phyloP scores from a whole-genome alignment of 768 basidiomycete species.

The Mycena vulgaris region DNA sequence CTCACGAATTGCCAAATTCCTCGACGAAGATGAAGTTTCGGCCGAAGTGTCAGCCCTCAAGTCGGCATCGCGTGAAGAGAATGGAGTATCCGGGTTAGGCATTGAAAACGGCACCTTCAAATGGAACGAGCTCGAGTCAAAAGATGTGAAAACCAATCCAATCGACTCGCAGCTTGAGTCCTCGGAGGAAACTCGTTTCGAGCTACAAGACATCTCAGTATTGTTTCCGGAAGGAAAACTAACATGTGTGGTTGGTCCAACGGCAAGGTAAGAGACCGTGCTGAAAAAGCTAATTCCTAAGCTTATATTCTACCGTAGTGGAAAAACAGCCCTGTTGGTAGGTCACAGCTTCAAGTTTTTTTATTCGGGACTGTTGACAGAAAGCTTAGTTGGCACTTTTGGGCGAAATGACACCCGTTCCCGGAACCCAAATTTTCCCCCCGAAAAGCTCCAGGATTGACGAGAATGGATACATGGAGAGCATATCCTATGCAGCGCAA shows the following conservation, averaged over 20 bases:
- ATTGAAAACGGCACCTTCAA: conserved; percentile 72
- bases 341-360: conserved; percentile 35
- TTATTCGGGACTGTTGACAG: background rate
- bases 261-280: conserved; percentile 69
- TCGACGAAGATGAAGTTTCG: conserved; percentile 79
- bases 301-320: conserved; percentile 53
- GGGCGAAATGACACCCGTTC: conserved; percentile 76
- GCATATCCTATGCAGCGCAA: conserved; percentile 82
- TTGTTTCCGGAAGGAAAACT: conserved; percentile 81
- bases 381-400: conserved; percentile 76
- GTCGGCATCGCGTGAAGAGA: conserved; percentile 50
- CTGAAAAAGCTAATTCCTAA: background rate
- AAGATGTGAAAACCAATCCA: conserved; percentile 36
- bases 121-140: conserved; percentile 72
- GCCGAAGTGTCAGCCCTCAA: conserved; percentile 77
- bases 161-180: too few relatives aligned
- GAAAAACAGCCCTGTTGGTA: conserved; percentile 86
- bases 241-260: conserved; percentile 82
- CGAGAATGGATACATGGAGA: conserved; percentile 70
- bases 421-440: conserved; percentile 64
- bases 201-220: conserved; percentile 76
- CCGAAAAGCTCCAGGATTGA: conserved; percentile 76
- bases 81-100: conserved; percentile 56
- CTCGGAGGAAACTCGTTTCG: conserved; percentile 69
- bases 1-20: conserved; percentile 76